Conservation (phyloP, 352 stramenopile genomes). For the Phytophthora sp. region DNA sequence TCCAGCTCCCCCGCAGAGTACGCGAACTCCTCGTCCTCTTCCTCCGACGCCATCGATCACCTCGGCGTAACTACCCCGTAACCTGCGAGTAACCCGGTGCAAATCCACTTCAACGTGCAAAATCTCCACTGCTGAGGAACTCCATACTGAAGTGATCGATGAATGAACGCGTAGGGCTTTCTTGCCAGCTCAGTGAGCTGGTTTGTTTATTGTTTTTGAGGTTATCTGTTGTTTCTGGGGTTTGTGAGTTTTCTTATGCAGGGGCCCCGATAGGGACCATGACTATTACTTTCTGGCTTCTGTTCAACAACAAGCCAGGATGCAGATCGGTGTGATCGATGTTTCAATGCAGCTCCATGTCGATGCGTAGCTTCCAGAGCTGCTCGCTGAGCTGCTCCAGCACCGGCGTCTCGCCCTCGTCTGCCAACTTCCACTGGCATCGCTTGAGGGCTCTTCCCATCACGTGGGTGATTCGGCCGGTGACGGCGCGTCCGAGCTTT, state of each 20-base stretch:
- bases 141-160: too few species aligned
- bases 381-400: constrained; percentile 17
- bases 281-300: neutral
- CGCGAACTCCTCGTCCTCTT: constrained; percentile 57
- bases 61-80: too few species aligned
- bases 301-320: neutral
- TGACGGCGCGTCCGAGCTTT: constrained; percentile 14
- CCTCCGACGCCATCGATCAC: too few species aligned
- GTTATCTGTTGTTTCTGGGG: constrained; percentile 13
- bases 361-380: constrained; percentile 32
- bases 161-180: neutral
- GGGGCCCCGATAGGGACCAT: too few species aligned
- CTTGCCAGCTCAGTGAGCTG: constrained; percentile 5
- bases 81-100: too few species aligned
- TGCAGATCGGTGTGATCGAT: neutral
- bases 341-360: constrained; percentile 28
- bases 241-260: constrained; percentile 8
- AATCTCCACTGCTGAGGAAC: too few species aligned
- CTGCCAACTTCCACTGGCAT: constrained; percentile 20
- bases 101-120: too few species aligned
- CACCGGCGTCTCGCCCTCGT: constrained; percentile 32
- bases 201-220: constrained; percentile 13
- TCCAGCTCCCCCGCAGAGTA: constrained; percentile 56
- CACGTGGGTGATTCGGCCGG: constrained; percentile 18
- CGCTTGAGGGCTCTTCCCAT: constrained; percentile 32